Base-by-base conservation (phyloP, 208 protist genomes). In the Leishmania tarentolae region DNA sequence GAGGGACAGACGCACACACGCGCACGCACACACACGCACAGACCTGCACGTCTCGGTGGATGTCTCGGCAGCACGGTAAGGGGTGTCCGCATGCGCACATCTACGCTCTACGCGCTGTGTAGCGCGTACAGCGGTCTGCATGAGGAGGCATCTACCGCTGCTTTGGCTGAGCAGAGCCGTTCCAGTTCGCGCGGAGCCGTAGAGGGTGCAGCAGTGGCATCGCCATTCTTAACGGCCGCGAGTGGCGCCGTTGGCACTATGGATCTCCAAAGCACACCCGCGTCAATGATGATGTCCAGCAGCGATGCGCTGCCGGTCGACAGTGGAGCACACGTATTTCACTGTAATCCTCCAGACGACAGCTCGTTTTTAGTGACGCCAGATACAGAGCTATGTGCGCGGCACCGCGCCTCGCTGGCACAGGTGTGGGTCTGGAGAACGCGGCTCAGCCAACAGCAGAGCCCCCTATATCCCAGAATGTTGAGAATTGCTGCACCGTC, bases 381-480 rank as follows among this genome's bases (percentile, higher is more conserved):
- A 44, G 75, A 79, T 8, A 59, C 75, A 28, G 75, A 79, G 57
- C 44, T 79, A 40, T 79, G 75, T 37, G 42, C 75, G 19, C 35
- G 75, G 37, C 75, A 79, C 59, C 61, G 40, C 75, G 28, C 46
- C 15, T 79, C 75, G 21, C 46, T 79, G 53, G 42, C 35, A 65
- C 75, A 79, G 15, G 57, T 79, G 15, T 50, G 57, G 56, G 42
- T 35, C n/a, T 79, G 75, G 75, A 56, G 75, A 42, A 19, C 56
- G 57, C 50, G 56, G 40, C 56, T 68, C n/a, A 68, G 74, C 56
- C 50, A 50, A 53, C 74, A 31, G 1, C 72, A 50, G 50, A 76
- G 72, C 35, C 37, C 21, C 11, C 53, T 46, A 15, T 47, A 1
- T 31, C 15, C 44, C 72, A 44, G 31, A 9, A 17, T 28, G 7